phyloP scores from a whole-genome alignment of 2,329 filamentous ascomycete genomes.

The Ceratocystis variospora region DNA sequence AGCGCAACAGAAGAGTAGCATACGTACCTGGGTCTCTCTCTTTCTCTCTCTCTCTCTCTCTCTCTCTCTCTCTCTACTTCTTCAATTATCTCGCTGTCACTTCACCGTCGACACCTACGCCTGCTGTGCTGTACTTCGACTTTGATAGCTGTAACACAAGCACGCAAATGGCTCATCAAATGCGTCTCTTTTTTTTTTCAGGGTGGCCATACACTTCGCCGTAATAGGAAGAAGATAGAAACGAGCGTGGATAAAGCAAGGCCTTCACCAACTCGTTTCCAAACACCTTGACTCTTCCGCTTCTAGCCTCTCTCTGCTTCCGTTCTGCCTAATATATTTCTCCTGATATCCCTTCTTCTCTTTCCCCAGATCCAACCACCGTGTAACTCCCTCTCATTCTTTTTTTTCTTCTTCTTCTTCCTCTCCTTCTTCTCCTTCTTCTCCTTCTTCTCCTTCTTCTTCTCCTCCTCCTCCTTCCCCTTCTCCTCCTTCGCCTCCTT shows the following conservation, averaged over 20 bases:
- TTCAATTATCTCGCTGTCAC: not conserved
- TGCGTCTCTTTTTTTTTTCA: constrained; percentile 12
- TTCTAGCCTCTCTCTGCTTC: constrained; percentile 11
- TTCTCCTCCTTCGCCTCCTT: not conserved
- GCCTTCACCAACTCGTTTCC: not conserved
- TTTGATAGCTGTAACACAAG: constrained; percentile 16
- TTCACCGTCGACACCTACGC: not conserved
- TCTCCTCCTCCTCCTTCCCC: not conserved
- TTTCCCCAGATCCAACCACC: not conserved
- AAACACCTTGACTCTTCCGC: constrained; percentile 4
- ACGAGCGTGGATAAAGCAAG: not conserved
- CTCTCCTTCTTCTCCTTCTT: not conserved
- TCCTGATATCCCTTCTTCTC: constrained; percentile 2
- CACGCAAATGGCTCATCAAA: constrained; percentile 13
- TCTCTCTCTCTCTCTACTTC: not conserved
- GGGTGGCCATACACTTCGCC: not conserved
- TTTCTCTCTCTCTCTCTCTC: not conserved
- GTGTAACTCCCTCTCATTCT: not conserved
- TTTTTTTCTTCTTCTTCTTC: not conserved
- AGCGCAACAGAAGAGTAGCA: not conserved
- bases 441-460: not conserved
- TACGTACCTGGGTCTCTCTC: not conserved
- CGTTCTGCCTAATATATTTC: constrained; percentile 1
- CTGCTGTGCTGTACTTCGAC: not conserved
- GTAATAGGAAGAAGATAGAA: not conserved